Base-by-base conservation (phyloP, 768 basidiomycete species). In the Leccinum disarticulatum region DNA sequence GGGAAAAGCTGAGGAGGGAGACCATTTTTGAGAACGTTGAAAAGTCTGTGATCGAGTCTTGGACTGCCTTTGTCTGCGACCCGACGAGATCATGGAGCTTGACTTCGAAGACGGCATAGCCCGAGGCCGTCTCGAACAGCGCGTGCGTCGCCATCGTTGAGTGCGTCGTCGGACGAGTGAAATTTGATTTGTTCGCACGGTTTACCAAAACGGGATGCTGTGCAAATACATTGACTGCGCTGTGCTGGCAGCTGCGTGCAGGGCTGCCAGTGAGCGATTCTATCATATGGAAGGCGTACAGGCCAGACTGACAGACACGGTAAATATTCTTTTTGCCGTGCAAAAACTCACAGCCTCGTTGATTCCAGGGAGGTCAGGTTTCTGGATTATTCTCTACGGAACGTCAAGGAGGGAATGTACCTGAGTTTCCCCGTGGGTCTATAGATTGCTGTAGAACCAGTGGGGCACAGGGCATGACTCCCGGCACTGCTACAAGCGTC, bases 21-120 rank as follows among this genome's bases (percentile, higher is more conserved):
- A 97, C 92, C 90, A 96, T 94, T 80, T 93, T 95, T 59, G 84
- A 80, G 74, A 98, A 98, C 75, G 91, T 95, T 65, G 84, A 77
- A 65, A 95, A 80, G 76, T 98, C 93, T 64, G 82, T 82, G 69
- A 98, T 88, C 47, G 92, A 92, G 57, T 90, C 86, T 76, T 96
- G 95, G 46, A 93, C 87, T 35, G 83, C 82, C 69, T 81, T 80
- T 35, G 90, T 85, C 70, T 87, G 86, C 52, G 91, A 80, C 22
- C 88, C 96, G 71, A 98, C 88, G 62, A 94, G 87, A 76, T 98
- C 96, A 54, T 84, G 80, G 52, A 93, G 84, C 66, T 90, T 90
- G 64, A 88, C 87, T 72, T 95, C 85, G 74, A 97, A 96, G 57
- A 97, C 80, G 55, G 93, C 93, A 82, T 95, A 95, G 55, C 95